These are phyloP conservation scores for Cystobasidium pallidum DNA, from an alignment of 1,284 basidiomycete species.

Conservation along the genomic window DNA sequence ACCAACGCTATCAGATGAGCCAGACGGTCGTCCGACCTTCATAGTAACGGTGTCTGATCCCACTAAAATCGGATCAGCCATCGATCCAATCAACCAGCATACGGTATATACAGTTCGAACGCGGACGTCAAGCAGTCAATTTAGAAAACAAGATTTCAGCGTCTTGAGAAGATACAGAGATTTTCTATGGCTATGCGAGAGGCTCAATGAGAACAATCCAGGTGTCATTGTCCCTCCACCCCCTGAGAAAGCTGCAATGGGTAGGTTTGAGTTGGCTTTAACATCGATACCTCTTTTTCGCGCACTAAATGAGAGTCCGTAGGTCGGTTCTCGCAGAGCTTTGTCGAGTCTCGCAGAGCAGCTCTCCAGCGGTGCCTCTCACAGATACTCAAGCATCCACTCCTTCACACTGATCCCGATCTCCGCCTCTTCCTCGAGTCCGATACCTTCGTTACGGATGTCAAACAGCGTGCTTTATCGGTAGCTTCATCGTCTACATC, in stretches of 20 bases:
- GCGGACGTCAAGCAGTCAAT: slow-evolving; percentile 80
- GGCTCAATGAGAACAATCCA: slow-evolving; percentile 86
- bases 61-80: slow-evolving; percentile 72
- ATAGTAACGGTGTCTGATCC: slow-evolving; percentile 86
- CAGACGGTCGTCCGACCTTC: slow-evolving; percentile 59
- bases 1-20: slow-evolving; percentile 30
- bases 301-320: too few relatives aligned
- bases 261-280: slow-evolving; percentile 53
- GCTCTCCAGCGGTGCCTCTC: slow-evolving; percentile 57
- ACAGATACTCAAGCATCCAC: slow-evolving; percentile 58
- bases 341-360: slow-evolving; percentile 58
- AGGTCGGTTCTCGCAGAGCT: slow-evolving; percentile 58
- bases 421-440: slow-evolving; percentile 58
- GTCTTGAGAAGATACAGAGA: slow-evolving; percentile 94
- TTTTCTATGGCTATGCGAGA: slow-evolving; percentile 95
- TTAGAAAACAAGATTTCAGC: slow-evolving; percentile 78
- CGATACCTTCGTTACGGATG: slow-evolving; percentile 57
- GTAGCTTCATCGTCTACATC: slow-evolving; percentile 62
- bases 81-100: slow-evolving; percentile 67
- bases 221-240: slow-evolving; percentile 96
- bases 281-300: background rate
- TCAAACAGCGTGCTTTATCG: slow-evolving; percentile 24
- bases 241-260: slow-evolving; percentile 92
- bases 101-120: slow-evolving; percentile 95
- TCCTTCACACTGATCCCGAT: slow-evolving; percentile 58